Conservation (phyloP, 306 rosid genomes). For the Datisca glomerata region DNA sequence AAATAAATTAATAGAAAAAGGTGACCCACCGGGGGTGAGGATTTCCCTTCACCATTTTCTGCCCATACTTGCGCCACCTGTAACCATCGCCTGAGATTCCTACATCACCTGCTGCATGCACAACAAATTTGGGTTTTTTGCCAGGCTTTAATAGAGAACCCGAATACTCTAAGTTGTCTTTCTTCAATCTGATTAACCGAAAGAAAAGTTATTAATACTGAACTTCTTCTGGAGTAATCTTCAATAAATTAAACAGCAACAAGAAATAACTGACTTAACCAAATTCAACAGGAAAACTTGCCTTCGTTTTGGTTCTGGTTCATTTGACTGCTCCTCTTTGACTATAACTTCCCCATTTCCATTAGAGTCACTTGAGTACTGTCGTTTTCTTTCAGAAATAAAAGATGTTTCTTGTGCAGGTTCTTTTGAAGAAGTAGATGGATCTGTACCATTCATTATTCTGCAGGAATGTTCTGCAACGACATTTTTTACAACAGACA, state of each 20-base stretch:
- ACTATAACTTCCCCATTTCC: conserved; percentile 38
- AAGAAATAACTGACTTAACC: background rate
- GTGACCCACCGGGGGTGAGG: conserved; percentile 70
- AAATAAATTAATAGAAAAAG: too few species aligned
- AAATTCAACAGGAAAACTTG: conserved; percentile 26
- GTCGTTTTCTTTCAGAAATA: conserved; percentile 40
- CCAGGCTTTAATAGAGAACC: conserved; percentile 39
- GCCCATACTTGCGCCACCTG: conserved; percentile 97
- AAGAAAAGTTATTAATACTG: conserved; percentile 6
- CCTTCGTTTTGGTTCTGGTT: conserved; percentile 62
- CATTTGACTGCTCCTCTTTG: conserved; percentile 51
- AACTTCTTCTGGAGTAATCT: background rate
- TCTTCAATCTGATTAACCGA: conserved; percentile 62
- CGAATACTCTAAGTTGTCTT: conserved; percentile 31
- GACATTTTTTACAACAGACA: conserved; percentile 30
- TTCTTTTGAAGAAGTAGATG: conserved; percentile 45
- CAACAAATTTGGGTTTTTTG: conserved; percentile 70
- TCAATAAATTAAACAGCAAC: too few species aligned
- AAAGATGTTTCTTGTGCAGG: conserved; percentile 28
- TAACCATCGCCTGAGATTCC: conserved; percentile 94
- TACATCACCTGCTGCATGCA: conserved; percentile 90
- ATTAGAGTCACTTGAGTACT: conserved; percentile 23
- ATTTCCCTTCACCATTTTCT: conserved; percentile 97
- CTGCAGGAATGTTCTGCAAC: conserved; percentile 25
- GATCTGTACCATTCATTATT: conserved; percentile 34